Evolutionary conservation across 2,329 filamentous ascomycete species (phyloP).

Genomic region (Hypoxylon sp.): DNA sequence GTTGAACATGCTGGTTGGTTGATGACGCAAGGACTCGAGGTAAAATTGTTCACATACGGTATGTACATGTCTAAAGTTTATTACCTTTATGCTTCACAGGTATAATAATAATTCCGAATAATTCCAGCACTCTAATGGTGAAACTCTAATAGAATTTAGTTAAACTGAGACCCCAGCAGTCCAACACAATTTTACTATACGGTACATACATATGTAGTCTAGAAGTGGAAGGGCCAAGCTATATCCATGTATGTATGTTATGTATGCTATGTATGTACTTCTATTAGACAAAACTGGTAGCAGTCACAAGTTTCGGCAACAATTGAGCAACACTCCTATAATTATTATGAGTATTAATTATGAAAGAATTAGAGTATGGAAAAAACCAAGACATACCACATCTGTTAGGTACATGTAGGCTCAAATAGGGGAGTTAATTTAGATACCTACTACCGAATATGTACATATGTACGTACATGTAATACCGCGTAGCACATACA

Average conservation of each 20-base stretch:
- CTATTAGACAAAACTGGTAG: constrained; percentile 17
- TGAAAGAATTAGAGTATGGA: too few relatives aligned
- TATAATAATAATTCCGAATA: constrained; percentile 9
- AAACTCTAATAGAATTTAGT: constrained; percentile 33
- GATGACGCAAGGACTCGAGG: neutral
- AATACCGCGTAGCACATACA: constrained; percentile 21
- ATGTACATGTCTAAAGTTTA: constrained; percentile 6
- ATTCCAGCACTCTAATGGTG: constrained; percentile 31
- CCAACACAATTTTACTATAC: too few relatives aligned
- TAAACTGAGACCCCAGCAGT: constrained; percentile 32
- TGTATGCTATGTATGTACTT: neutral
- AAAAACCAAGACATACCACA: too few relatives aligned
- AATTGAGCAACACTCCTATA: constrained; percentile 32
- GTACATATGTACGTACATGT: too few relatives aligned
- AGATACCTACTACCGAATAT: constrained; percentile 12
- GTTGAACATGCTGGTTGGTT: neutral
- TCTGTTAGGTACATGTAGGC: too few relatives aligned
- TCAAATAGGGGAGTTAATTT: constrained; percentile 37
- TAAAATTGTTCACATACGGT: too few relatives aligned
- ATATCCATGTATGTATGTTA: neutral
- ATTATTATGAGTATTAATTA: constrained; percentile 3
- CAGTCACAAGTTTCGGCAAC: constrained; percentile 30
- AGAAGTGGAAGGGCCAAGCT: constrained; percentile 29
- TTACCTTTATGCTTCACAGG: constrained; percentile 13
- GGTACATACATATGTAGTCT: constrained; percentile 18